These are phyloP conservation scores for Rhododendron williamsianum DNA, from an alignment of 148 eudicot species.

Conservation along the genomic window DNA sequence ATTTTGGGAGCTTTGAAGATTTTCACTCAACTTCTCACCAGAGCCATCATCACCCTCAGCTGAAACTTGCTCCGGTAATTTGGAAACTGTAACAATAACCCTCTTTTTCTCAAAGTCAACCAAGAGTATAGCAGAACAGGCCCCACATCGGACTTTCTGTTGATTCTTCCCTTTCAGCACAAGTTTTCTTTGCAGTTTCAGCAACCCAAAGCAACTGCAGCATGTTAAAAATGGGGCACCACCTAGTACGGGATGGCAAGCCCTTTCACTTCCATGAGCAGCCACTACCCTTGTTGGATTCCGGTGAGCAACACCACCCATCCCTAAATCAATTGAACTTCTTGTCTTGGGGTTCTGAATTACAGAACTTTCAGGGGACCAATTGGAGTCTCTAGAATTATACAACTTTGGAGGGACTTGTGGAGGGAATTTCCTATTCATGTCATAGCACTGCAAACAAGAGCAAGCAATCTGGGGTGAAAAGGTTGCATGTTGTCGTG, in stretches of 20 bases:
- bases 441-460: constrained; percentile 39
- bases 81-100: constrained; percentile 19
- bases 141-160: constrained; percentile 53
- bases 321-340: constrained; percentile 21
- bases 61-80: constrained; percentile 17
- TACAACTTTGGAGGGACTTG: constrained; percentile 13
- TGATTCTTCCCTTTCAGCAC: constrained; percentile 20
- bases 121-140: constrained; percentile 46
- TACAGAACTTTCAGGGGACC: constrained; percentile 18
- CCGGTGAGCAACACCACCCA: constrained; percentile 27
- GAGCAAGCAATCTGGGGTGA: constrained; percentile 45
- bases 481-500: constrained; percentile 26
- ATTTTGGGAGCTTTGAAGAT: constrained; percentile 13
- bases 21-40: constrained; percentile 17
- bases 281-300: constrained; percentile 30
- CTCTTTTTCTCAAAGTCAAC: constrained; percentile 36
- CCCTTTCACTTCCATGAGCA: constrained; percentile 28
- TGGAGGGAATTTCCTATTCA: constrained; percentile 30
- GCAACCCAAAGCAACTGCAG: constrained; percentile 58
- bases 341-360: constrained; percentile 9
- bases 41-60: constrained; percentile 13
- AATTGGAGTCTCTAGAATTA: constrained; percentile 1
- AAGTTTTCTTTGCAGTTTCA: constrained; percentile 49
- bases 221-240: constrained; percentile 84
- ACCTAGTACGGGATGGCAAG: constrained; percentile 52